Conservation (phyloP, 306 rosid species). For the Dicorynia guianensis region DNA sequence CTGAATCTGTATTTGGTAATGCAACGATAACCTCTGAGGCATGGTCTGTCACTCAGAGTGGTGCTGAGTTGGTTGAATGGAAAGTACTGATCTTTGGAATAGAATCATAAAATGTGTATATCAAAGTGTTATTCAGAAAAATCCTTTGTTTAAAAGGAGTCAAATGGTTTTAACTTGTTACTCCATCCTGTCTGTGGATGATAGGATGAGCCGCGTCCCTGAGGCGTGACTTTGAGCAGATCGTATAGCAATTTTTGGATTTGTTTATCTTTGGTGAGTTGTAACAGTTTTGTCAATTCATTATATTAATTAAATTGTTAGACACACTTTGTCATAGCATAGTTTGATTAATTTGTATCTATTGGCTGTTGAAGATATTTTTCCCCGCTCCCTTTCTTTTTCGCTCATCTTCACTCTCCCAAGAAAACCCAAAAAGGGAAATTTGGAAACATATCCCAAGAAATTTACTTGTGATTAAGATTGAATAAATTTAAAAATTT, state of each 20-base stretch:
- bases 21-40: conserved; percentile 39
- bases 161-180: conserved; percentile 22
- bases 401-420: background rate
- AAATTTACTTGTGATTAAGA: no score
- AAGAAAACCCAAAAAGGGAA: background rate
- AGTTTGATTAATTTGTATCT: conserved; percentile 42
- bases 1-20: conserved; percentile 42
- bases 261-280: conserved; percentile 9
- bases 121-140: conserved; percentile 22
- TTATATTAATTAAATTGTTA: conserved; percentile 31
- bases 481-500: no score
- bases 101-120: conserved; percentile 34
- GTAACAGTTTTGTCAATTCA: conserved; percentile 51
- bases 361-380: conserved; percentile 6
- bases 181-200: conserved; percentile 42
- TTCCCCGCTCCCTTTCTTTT: background rate
- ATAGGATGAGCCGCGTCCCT: conserved; percentile 38
- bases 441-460: no score
- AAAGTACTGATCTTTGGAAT: conserved; percentile 49
- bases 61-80: conserved; percentile 41
- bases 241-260: conserved; percentile 42
- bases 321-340: conserved; percentile 19
- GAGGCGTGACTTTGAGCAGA: conserved; percentile 34
- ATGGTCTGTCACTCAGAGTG: conserved; percentile 34
- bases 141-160: conserved; percentile 30